Conservation (phyloP, 352 stramenopile genomes). For the Phytophthora niederhauseri region DNA sequence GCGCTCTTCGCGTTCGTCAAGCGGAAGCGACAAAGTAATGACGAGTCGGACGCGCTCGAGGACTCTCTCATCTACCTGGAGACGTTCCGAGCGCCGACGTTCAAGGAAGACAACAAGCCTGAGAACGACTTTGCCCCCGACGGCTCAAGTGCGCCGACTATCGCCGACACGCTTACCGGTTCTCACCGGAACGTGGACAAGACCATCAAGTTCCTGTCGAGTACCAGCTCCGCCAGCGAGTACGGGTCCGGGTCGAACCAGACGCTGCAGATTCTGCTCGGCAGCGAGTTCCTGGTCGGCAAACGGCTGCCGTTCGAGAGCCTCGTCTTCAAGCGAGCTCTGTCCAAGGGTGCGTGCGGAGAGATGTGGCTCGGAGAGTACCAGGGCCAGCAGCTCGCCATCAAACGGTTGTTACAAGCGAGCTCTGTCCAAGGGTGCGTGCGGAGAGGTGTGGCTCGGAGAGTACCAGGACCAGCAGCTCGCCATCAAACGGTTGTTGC, state of each 20-base stretch:
- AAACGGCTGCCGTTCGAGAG: not conserved
- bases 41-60: not conserved
- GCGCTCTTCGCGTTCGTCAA: not conserved
- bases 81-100: not conserved
- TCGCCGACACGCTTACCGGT: not conserved
- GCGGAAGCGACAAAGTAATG: not conserved
- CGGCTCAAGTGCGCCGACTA: not conserved
- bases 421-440: not conserved
- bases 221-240: constrained; percentile 1
- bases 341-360: not conserved
- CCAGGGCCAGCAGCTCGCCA: not conserved
- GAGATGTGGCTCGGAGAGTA: not conserved
- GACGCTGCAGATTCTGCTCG: not conserved
- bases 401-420: too few species aligned
- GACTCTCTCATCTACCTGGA: constrained; percentile 1
- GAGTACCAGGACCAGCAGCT: not conserved
- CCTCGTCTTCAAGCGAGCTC: constrained; percentile 1
- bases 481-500: not conserved
- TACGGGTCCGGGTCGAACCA: constrained; percentile 1
- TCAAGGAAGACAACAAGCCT: not conserved
- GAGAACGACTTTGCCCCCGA: not conserved
- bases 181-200: not conserved
- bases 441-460: not conserved
- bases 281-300: not conserved
- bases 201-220: not conserved